Evolutionary conservation across 169 alveolate genomes (phyloP), one percentile per base, ranked within the genome.

Genomic region (Ichthyophthirius multifiliis): DNA sequence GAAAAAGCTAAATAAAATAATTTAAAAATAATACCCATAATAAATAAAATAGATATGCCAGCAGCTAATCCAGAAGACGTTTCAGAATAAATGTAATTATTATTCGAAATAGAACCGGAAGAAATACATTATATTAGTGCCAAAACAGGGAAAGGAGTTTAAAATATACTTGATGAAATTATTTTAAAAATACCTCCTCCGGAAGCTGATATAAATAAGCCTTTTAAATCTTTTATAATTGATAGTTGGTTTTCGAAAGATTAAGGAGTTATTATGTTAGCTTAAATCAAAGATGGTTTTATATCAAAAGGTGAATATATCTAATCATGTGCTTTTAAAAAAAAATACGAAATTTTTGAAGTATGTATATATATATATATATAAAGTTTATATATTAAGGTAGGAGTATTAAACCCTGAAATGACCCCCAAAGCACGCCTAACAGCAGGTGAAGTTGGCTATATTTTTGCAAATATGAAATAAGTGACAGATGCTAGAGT

Each of bases 11-110:
- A 91, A 37, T 96, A 95, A 62, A 93, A 92, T 43, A 92, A 92
- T 32, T 76, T 96, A 76, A 92, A 93, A 82, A 95, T 96, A n/a
- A 95, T 97, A 32, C 99, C 99, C 1, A 97, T 96, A 16, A 93
- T 97, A 15, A 97, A 97, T 92, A 97, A 96, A 89, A 95, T 96
- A 27, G 99, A 97, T 80, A 74, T 96, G 75, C 87, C 80, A 27
- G 86, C 92, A 13, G 90, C 92, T 6, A 80, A 85, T 74, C 85
- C 83, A n/a, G 88, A 83, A 20, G 83, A 74, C 35, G 83, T 86
- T 0, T 67, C 30, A n/a, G 65, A 90, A 31, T 48, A 79, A 43
- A 27, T 90, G 74, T 43, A 39, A 2, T 45, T 76, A 12, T 55
- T 83, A 47, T 87, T 90, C 35, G 88, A 83, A 32, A 75, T 90